Evolutionary conservation across 176 grass and related monocot species (phyloP).

Genomic region (Melocanna baccifera): DNA sequence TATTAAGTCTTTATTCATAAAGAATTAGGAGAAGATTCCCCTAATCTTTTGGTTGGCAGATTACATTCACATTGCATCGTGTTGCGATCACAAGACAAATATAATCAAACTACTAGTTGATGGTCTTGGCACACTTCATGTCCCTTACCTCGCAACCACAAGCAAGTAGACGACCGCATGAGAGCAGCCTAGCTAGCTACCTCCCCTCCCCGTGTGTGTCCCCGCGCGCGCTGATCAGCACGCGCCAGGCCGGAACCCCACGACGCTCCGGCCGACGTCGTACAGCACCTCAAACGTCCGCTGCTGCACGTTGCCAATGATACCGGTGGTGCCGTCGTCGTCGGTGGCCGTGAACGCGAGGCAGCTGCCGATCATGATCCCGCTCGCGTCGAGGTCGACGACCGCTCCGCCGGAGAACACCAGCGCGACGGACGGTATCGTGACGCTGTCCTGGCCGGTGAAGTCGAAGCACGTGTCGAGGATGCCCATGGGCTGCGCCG

Average conservation of each 20-base stretch:
- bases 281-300: conserved; percentile 67
- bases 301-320: conserved; percentile 92
- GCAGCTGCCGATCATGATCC: conserved; percentile 59
- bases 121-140: neutral
- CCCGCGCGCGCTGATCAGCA: conserved; percentile 17
- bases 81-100: neutral
- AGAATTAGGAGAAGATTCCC: neutral
- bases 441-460: conserved; percentile 13
- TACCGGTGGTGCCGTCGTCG: conserved; percentile 28
- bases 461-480: conserved; percentile 72
- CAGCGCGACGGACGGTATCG: conserved; percentile 41
- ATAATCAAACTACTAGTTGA: neutral
- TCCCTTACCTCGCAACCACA: neutral
- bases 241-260: conserved; percentile 49
- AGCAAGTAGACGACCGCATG: neutral
- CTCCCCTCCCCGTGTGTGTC: neutral
- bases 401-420: conserved; percentile 33
- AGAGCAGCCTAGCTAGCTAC: neutral
- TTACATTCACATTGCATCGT: neutral
- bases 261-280: conserved; percentile 43
- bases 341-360: conserved; percentile 62
- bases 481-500: neutral
- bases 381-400: conserved; percentile 42
- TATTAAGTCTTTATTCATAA: neutral
- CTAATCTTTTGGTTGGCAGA: neutral